Conservation (phyloP, 106 monocot species). For the Dendrobium officinale region DNA sequence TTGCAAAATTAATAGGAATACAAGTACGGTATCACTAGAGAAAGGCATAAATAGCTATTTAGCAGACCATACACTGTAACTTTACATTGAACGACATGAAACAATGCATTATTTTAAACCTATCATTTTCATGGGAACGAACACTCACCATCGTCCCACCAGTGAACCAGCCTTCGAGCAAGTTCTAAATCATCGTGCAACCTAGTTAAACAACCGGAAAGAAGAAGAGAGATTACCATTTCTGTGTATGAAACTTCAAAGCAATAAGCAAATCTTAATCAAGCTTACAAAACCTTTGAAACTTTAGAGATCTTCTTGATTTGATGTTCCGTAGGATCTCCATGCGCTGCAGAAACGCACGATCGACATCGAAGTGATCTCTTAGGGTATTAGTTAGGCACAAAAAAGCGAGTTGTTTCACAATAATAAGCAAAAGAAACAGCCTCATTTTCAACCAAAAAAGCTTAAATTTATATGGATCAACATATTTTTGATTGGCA, state of each 20-base stretch:
- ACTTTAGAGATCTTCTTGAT: conserved; percentile 33
- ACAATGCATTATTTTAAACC: background rate
- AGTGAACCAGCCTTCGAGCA: conserved; percentile 52
- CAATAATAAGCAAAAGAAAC: too few species aligned
- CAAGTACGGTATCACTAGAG: background rate
- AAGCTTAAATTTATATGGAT: too few species aligned
- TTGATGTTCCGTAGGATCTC: conserved; percentile 42
- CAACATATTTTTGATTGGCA: too few species aligned
- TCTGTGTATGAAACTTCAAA: background rate
- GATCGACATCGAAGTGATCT: conserved; percentile 68
- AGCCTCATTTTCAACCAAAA: too few species aligned
- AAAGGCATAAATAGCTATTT: background rate
- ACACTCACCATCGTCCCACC: conserved; percentile 79
- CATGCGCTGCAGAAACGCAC: conserved; percentile 65
- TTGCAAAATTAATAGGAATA: background rate
- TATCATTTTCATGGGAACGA: background rate
- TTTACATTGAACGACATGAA: background rate
- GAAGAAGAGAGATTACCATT: background rate
- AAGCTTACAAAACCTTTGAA: background rate
- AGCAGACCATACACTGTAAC: background rate
- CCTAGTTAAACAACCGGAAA: conserved; percentile 24
- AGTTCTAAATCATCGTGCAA: conserved; percentile 54
- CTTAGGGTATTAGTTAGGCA: conserved; percentile 69
- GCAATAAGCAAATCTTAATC: background rate
- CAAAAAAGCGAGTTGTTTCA: too few species aligned